Evolutionary conservation across 352 stramenopile species (phyloP), one percentile per base, ranked within the genome.

Genomic region (Phytopythium helicoides): DNA sequence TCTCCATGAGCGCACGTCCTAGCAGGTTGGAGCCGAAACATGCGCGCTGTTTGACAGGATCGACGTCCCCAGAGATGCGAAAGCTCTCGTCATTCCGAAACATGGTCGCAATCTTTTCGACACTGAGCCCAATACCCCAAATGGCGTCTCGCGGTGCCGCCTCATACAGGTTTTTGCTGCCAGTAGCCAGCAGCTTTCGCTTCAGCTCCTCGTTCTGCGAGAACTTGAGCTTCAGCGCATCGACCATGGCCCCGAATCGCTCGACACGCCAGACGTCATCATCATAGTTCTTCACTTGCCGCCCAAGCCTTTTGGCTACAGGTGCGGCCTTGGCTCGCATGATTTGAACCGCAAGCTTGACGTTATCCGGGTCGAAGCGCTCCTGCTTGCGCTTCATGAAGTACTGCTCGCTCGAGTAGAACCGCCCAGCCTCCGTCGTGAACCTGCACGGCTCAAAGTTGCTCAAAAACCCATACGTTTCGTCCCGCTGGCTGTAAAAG

Each of bases 331-430:
- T 86, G 26, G 74, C 72, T 23, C 62, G 64, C 5, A 86, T 45
- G 16, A 88, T 79, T 10, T 66, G 57, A 23, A 73, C n/a, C 1
- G 74, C 74, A 26, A 86, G 40, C 16, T 45, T 1, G 1, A 56
- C 35, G 19, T 88, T 88, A 1, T 64, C 38, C 1, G 63, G 63
- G 34, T 88, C 77, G 47, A 86, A 88, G 19, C 66, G 58, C 39
- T 88, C 77, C 54, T 88, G 77, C 60, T 88, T 88, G 21, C 60
- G 47, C 74, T 88, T 88, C 73, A 86, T 86, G 36, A 88, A 86
- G 45, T 55, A 83, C 68, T 88, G 77, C 52, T 88, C 77, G 35
- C 74, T 86, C n/a, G 77, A 88, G 55, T 72, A 78, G 55, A 70
- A 86, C 2, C 47, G 63, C 9, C 47, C 47, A 1, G 68, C 70